phyloP scores from a whole-genome alignment of 345 rosid species.

The Citrus trifoliata region DNA sequence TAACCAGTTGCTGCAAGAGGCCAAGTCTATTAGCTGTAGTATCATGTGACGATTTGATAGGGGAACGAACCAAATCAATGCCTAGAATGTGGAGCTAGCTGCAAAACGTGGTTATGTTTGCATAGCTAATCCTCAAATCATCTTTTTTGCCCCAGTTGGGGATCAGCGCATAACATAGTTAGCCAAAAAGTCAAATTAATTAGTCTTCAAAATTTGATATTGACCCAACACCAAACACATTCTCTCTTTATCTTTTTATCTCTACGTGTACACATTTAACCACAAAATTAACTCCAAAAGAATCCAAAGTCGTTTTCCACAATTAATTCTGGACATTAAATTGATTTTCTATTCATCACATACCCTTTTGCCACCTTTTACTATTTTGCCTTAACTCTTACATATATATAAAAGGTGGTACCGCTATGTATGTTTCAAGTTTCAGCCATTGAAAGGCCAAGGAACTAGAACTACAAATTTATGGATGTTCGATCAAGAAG shows the following conservation, averaged over 20 bases:
- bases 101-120: background rate
- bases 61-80: background rate
- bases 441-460: background rate
- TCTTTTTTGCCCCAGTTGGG: slow-evolving; percentile 11
- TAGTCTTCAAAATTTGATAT: background rate
- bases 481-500: slow-evolving; percentile 42
- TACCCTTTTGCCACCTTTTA: background rate
- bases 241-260: background rate
- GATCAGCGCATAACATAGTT: slow-evolving; percentile 7
- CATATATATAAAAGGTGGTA: background rate
- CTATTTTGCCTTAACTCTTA: background rate
- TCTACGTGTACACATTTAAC: background rate
- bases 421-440: background rate
- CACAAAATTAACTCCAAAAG: background rate
- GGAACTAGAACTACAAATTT: background rate
- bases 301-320: slow-evolving; percentile 18
- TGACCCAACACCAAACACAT: slow-evolving; percentile 19
- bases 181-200: slow-evolving; percentile 16
- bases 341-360: background rate
- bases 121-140: background rate
- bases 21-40: background rate
- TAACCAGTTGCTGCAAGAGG: background rate
- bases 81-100: background rate
- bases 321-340: background rate
- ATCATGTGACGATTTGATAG: background rate